phyloP scores from a whole-genome alignment of 192 early-diverging fungal genomes.

The Backusella sp. region DNA sequence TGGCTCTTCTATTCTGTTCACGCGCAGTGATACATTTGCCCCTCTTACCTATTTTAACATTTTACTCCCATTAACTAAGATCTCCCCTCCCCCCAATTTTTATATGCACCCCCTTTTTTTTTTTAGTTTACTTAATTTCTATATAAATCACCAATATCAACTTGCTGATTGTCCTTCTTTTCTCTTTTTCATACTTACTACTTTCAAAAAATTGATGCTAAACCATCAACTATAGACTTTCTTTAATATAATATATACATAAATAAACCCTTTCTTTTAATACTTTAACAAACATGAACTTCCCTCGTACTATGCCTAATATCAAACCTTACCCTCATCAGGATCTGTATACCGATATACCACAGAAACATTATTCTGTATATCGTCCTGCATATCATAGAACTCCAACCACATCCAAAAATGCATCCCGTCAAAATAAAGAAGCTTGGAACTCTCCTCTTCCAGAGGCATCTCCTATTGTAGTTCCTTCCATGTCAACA shows the following conservation, averaged over 20 bases:
- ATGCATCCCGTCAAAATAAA: conserved; percentile 7
- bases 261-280: neutral
- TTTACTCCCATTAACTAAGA: conserved; percentile 7
- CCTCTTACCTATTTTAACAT: neutral
- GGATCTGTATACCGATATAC: conserved; percentile 2
- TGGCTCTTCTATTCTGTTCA: conserved; percentile 10
- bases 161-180: neutral
- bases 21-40: conserved; percentile 16
- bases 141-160: neutral
- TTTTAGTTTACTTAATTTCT: conserved; percentile 1
- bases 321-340: conserved; percentile 21
- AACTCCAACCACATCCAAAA: neutral
- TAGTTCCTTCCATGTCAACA: conserved; percentile 20
- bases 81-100: conserved; percentile 13
- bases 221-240: neutral
- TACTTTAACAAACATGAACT: conserved; percentile 13
- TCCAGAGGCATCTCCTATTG: conserved; percentile 14
- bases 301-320: conserved; percentile 13
- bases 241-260: neutral
- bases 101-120: neutral
- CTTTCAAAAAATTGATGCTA: neutral
- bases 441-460: neutral
- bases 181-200: conserved; percentile 1
- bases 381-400: conserved; percentile 19
- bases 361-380: conserved; percentile 4